phyloP scores from a whole-genome alignment of 208 protist species.

The Wallacemonas sp. region DNA sequence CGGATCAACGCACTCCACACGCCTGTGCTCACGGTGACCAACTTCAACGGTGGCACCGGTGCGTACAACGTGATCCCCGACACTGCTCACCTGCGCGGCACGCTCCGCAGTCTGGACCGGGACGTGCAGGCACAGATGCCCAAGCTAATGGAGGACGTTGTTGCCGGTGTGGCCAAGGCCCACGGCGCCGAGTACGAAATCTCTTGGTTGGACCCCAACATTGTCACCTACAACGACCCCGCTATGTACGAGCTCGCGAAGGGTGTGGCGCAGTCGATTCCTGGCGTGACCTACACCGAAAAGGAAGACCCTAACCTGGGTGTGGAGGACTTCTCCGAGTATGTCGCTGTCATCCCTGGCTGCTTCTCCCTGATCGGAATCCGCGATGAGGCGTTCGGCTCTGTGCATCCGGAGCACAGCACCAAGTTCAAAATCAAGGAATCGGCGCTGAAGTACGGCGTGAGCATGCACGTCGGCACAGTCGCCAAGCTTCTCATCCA shows the following conservation, averaged over 20 bases:
- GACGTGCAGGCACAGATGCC: no score
- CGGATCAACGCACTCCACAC: slow-evolving; percentile 14
- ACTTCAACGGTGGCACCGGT: slow-evolving; percentile 16
- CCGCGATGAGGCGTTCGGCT: background rate
- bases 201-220: slow-evolving; percentile 19
- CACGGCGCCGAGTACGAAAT: slow-evolving; percentile 20
- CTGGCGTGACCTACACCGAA: slow-evolving; percentile 7
- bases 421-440: slow-evolving; percentile 27
- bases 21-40: slow-evolving; percentile 28
- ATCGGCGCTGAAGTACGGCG: slow-evolving; percentile 15
- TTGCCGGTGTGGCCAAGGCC: slow-evolving; percentile 17
- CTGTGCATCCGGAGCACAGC: slow-evolving; percentile 22
- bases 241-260: slow-evolving; percentile 16
- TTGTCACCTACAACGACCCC: slow-evolving; percentile 14
- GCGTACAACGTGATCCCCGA: slow-evolving; percentile 36
- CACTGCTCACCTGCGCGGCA: slow-evolving; percentile 21
- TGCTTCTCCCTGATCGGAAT: slow-evolving; percentile 23
- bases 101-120: slow-evolving; percentile 22
- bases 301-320: background rate
- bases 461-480: slow-evolving; percentile 24
- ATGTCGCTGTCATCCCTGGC: slow-evolving; percentile 18
- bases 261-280: slow-evolving; percentile 15
- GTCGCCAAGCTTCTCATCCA: slow-evolving; percentile 17
- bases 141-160: slow-evolving; percentile 22
- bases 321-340: slow-evolving; percentile 27